Percentiles rank a stretch among this genome's conserved stretches.
Conservation (phyloP, 116 monocot species). For the Trichopus zeylanicus region DNA sequence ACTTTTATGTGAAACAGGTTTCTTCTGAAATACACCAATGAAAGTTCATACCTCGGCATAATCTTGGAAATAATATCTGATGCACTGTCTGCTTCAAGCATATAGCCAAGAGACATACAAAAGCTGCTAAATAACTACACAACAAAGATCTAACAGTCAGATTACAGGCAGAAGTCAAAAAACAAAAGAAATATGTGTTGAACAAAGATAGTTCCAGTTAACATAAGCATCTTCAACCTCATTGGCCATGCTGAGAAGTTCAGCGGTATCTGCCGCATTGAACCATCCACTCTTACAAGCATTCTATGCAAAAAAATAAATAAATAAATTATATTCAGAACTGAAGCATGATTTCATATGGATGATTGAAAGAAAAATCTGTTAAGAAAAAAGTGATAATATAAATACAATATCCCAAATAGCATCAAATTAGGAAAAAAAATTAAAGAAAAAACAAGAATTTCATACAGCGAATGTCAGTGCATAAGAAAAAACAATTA, state of each 20-base stretch:
- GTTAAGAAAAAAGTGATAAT: not conserved
- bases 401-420: not conserved
- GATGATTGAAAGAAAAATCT: not conserved
- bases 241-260: slow-evolving; percentile 47
- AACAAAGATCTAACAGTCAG: slow-evolving; percentile 18
- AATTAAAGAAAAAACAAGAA: no score
- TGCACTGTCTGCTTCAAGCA: slow-evolving; percentile 17
- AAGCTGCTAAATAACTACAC: slow-evolving; percentile 45
- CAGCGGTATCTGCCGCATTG: slow-evolving; percentile 25
- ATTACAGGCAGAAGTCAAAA: slow-evolving; percentile 6
- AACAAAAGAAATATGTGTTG: not conserved
- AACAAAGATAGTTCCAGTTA: not conserved
- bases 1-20: no score
- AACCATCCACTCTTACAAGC: slow-evolving; percentile 68
- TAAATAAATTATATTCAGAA: no score
- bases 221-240: slow-evolving; percentile 32
- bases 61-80: slow-evolving; percentile 29
- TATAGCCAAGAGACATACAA: slow-evolving; percentile 17
- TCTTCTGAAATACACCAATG: no score
- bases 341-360: not conserved
- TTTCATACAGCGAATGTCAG: no score
- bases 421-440: no score
- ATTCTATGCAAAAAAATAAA: slow-evolving; percentile 32
- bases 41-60: slow-evolving; percentile 34
- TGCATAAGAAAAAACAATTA: no score